Evolutionary conservation across 73 alveolate species (phyloP).

Genomic region (Paramecium tetraurelia): DNA sequence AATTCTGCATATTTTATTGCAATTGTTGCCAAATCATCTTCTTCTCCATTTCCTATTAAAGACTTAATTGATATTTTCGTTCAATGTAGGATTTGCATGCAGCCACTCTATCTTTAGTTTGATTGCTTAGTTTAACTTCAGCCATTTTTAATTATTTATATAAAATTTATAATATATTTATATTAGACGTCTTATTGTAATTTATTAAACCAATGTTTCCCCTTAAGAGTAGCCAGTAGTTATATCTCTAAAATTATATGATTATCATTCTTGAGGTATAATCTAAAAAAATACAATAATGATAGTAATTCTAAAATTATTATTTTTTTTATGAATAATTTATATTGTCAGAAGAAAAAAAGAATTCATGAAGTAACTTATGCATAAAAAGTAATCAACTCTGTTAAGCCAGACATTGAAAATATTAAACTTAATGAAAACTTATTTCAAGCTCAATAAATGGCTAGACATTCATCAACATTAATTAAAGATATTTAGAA

Average conservation of each 20-base stretch:
- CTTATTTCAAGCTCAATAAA: conserved; percentile 3
- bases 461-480: conserved; percentile 13
- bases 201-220: no score
- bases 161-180: background rate
- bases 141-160: conserved; percentile 3
- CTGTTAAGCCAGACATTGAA: background rate
- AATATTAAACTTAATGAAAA: conserved; percentile 22
- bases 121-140: background rate
- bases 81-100: conserved; percentile 56
- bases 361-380: background rate
- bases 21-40: conserved; percentile 66
- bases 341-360: background rate
- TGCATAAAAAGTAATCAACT: background rate
- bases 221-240: no score
- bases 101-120: conserved; percentile 53
- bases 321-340: background rate
- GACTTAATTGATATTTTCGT: conserved; percentile 9
- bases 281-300: no score
- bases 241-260: no score
- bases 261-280: no score
- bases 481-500: conserved; percentile 14
- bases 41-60: conserved; percentile 10
- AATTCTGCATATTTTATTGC: conserved; percentile 47
- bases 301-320: background rate
- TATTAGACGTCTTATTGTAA: no score